A percentile compares a stretch with the other conserved stretches of the same genome.
phyloP scores from a whole-genome alignment of 1,139 yeast species.

The Sugiyamaella japonica region DNA sequence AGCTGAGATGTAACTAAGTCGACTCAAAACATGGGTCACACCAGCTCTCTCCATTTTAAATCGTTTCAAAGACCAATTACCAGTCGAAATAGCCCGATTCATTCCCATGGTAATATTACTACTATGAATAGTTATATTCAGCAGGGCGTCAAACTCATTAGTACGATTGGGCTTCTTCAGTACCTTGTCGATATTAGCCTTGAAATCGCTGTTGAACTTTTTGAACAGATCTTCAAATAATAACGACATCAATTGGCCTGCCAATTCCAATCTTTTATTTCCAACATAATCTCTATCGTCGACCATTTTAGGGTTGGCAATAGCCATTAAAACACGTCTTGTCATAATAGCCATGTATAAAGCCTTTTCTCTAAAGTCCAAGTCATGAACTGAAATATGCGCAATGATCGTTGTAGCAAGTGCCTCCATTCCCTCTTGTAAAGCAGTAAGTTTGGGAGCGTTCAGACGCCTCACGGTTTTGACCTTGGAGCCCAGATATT shows the following conservation, averaged over 20 bases:
- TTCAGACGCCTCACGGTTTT: constrained; percentile 87
- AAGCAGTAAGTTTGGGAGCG: constrained; percentile 71
- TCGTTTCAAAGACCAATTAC: constrained; percentile 97
- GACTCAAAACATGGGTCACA: constrained; percentile 91
- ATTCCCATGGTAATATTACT: constrained; percentile 92
- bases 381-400: constrained; percentile 80
- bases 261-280: constrained; percentile 93
- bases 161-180: constrained; percentile 93
- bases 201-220: constrained; percentile 91
- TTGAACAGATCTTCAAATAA: constrained; percentile 95
- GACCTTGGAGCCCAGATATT: constrained; percentile 85
- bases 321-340: constrained; percentile 91
- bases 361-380: constrained; percentile 93
- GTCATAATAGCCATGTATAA: constrained; percentile 95
- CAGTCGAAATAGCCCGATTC: constrained; percentile 95
- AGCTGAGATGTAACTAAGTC: constrained; percentile 91
- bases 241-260: constrained; percentile 94
- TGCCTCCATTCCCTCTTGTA: constrained; percentile 97
- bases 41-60: constrained; percentile 99
- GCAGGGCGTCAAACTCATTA: constrained; percentile 88
- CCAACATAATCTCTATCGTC: constrained; percentile 99
- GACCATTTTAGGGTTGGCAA: constrained; percentile 91
- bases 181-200: constrained; percentile 90
- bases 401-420: constrained; percentile 96
- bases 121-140: constrained; percentile 86